A percentile compares a stretch with the other conserved stretches of the same genome.
Evolutionary conservation across 495 filamentous ascomycete genomes (phyloP).

Genomic region (Rusavskia elegans): DNA sequence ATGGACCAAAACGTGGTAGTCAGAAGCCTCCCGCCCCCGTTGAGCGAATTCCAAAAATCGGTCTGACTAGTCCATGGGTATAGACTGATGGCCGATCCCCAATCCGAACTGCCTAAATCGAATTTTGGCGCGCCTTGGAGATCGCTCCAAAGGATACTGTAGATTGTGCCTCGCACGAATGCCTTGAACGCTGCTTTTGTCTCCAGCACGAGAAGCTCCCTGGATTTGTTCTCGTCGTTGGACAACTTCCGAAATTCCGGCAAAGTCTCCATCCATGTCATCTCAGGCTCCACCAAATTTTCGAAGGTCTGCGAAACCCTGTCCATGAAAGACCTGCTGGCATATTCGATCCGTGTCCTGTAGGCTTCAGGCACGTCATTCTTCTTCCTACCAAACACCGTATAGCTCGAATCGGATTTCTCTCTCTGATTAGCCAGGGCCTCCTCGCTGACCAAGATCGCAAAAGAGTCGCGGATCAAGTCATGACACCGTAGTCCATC

Average conservation of each 20-base stretch:
- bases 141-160: constrained; percentile 6
- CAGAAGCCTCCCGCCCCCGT: constrained; percentile 18
- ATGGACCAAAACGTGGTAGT: constrained; percentile 21
- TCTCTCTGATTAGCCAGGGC: constrained; percentile 21
- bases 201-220: constrained; percentile 3
- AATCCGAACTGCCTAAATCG: not conserved
- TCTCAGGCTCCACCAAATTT: constrained; percentile 19
- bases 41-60: constrained; percentile 4
- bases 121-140: not conserved
- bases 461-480: constrained; percentile 31
- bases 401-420: not conserved
- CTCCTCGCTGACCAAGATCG: constrained; percentile 31
- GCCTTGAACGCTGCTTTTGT: constrained; percentile 16
- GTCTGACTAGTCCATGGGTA: constrained; percentile 7
- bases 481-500: constrained; percentile 22
- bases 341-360: constrained; percentile 34
- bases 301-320: constrained; percentile 21
- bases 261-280: constrained; percentile 26
- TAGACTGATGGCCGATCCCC: constrained; percentile 1
- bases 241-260: constrained; percentile 16
- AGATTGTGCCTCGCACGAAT: constrained; percentile 18
- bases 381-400: constrained; percentile 18
- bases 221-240: constrained; percentile 4
- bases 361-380: constrained; percentile 27
- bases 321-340: constrained; percentile 28